A percentile compares a stretch with the other conserved stretches of the same genome.
Conservation (phyloP, 208 protist genomes). For the Leishmania amazonensis region DNA sequence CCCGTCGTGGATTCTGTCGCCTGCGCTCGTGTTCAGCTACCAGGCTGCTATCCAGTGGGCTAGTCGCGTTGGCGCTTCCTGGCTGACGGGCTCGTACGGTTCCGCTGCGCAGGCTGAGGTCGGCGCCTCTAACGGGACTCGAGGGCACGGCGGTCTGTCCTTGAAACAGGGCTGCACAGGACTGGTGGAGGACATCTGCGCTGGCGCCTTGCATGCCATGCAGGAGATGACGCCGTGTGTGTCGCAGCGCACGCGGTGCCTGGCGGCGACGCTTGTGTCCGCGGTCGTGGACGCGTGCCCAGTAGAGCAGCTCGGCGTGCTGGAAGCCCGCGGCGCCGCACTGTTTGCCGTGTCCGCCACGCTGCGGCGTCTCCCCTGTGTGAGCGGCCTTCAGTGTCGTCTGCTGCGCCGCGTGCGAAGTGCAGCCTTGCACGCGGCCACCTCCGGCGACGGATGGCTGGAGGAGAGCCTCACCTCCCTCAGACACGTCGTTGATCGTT, state of each 20-base stretch:
- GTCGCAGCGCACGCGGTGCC: conserved; percentile 48
- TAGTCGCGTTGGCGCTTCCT: conserved; percentile 20
- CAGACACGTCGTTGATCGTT: conserved; percentile 4
- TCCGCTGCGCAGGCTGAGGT: background rate
- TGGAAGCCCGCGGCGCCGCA: conserved; percentile 28
- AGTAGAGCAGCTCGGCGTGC: conserved; percentile 1
- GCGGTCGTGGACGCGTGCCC: conserved; percentile 31
- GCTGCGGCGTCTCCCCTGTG: conserved; percentile 38
- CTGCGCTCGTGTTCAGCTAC: conserved; percentile 28
- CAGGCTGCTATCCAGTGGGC: conserved; percentile 29
- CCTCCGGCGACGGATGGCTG: conserved; percentile 17
- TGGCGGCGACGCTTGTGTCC: conserved; percentile 26
- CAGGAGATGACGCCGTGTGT: conserved; percentile 25
- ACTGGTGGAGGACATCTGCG: conserved; percentile 34
- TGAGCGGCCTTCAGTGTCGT: conserved; percentile 68
- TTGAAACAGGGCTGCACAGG: background rate
- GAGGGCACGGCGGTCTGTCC: background rate
- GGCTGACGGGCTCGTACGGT: conserved; percentile 17
- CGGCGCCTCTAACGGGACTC: background rate
- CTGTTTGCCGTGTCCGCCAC: conserved; percentile 48
- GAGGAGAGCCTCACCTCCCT: conserved; percentile 11
- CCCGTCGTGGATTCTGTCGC: conserved; percentile 5
- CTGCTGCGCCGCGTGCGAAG: conserved; percentile 43
- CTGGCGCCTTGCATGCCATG: conserved; percentile 32
- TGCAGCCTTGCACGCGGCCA: conserved; percentile 16